Percentiles rank a stretch among this genome's conserved stretches.
These are phyloP conservation scores for Bipolaris bicolor DNA, from an alignment of 2,329 filamentous ascomycete species.

Conservation along the genomic window DNA sequence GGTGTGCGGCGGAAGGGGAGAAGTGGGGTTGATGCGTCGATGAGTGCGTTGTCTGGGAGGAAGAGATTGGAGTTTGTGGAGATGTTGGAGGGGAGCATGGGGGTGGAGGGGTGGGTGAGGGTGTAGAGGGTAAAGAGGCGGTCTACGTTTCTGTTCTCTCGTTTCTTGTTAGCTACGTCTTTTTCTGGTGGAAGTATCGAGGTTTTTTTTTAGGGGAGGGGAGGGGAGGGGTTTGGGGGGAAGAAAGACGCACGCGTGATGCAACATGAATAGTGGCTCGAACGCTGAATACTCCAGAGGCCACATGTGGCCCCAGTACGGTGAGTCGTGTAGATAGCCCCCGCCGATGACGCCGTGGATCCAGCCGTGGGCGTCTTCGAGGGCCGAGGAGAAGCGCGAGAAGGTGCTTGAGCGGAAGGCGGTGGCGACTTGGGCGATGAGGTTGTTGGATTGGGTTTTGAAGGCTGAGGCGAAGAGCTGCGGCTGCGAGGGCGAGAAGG, in stretches of 20 bases:
- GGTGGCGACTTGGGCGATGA: constrained; percentile 47
- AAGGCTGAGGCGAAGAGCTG: constrained; percentile 17
- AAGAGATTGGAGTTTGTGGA: constrained; percentile 30
- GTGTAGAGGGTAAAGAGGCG: constrained; percentile 75
- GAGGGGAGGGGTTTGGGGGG: not conserved
- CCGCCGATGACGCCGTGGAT: constrained; percentile 55
- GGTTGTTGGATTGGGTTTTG: constrained; percentile 18
- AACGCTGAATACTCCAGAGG: constrained; percentile 75
- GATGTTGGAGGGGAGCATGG: constrained; percentile 58
- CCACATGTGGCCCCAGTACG: constrained; percentile 68
- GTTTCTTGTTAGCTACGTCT: too few species aligned
- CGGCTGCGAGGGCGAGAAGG: constrained; percentile 28
- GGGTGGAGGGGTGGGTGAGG: constrained; percentile 70
- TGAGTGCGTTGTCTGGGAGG: constrained; percentile 48
- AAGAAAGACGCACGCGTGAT: constrained; percentile 46
- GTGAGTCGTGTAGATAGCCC: constrained; percentile 17
- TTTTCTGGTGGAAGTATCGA: too few species aligned
- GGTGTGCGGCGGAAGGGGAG: constrained; percentile 40
- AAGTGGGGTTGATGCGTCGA: constrained; percentile 57
- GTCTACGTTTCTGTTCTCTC: constrained; percentile 39
- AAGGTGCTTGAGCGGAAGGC: constrained; percentile 18
- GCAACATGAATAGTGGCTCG: constrained; percentile 66
- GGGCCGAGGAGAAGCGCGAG: constrained; percentile 44
- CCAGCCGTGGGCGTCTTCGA: constrained; percentile 37
- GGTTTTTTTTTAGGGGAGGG: too few species aligned